Base-by-base conservation (phyloP, 768 basidiomycete species). In the Lentinula raphanica region DNA sequence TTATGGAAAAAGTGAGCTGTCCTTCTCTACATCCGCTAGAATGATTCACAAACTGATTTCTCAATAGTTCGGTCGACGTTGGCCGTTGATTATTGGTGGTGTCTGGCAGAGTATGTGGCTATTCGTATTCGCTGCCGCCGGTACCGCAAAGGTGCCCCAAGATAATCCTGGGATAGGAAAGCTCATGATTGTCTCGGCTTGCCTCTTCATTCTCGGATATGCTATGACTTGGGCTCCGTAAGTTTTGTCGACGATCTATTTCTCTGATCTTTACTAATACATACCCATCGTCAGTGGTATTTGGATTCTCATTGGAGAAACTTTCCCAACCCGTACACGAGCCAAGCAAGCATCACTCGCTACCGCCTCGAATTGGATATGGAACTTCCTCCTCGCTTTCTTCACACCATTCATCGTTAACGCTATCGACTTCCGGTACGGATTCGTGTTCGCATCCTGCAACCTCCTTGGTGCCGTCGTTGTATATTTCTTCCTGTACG, bases 291-390 rank as follows among this genome's bases (percentile, higher is more conserved):
- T 25, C 54, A 72, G 77, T n/a, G 86, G 86, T 48, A 69, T 89
- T 38, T 90, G 88, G 88, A 88, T 90, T 65, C 74, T 90, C 19
- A 87, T 86, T 57, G 88, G 87, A 36, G 88, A 90, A 69, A 87
- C 85, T 1, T 90, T 88, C 76, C 83, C 86, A 0, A 88, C 84
- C 9, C 76, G 85, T 23, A 87, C 87, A 3, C 80, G 87, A 55
- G 82, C 87, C 3, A 85, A 87, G 67, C 88, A 89, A 66, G 86
- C 81, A 4, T 81, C 85, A 36, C 69, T 91, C 39, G 77, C 86
- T 1, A 87, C 85, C 1, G 78, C 84, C 0, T 71, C 75, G 31
- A 88, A 87, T 68, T 88, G 86, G 81, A 68, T 80, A 3, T 88
- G 81, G 81, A 86, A 87, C 67, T 87, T 87, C 75, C 72, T 87